These are phyloP conservation scores for Aspergillus aculeatinus DNA, from an alignment of 2,329 filamentous ascomycete genomes.

Conservation along the genomic window DNA sequence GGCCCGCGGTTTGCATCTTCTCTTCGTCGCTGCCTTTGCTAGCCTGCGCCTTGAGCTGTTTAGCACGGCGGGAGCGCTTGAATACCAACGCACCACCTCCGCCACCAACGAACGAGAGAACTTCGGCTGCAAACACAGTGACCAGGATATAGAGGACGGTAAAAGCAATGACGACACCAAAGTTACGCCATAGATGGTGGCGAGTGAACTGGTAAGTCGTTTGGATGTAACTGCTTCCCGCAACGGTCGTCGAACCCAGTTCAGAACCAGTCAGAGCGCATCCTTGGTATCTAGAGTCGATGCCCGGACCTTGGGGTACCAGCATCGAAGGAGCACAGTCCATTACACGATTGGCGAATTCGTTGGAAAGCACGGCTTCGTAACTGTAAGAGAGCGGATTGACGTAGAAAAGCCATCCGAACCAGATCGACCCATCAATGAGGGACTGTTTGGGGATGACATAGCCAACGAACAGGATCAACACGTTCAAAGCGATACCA, in stretches of 20 bases:
- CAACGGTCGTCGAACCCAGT: conserved; percentile 51
- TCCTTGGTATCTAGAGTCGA: conserved; percentile 59
- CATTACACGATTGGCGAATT: conserved; percentile 59
- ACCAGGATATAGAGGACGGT: conserved; percentile 70
- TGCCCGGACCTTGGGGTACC: conserved; percentile 59
- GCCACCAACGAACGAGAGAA: conserved; percentile 60
- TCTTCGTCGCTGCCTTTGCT: conserved; percentile 57
- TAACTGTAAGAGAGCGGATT: conserved; percentile 62
- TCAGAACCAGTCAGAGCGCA: conserved; percentile 61
- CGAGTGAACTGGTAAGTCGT: conserved; percentile 58
- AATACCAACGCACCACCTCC: conserved; percentile 71
- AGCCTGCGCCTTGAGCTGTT: conserved; percentile 51
- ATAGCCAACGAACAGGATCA: conserved; percentile 65
- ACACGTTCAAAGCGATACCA: conserved; percentile 59
- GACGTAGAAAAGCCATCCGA: conserved; percentile 61
- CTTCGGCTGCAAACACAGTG: conserved; percentile 68
- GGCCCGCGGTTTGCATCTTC: conserved; percentile 42
- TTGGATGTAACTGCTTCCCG: conserved; percentile 56
- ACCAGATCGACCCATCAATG: conserved; percentile 62
- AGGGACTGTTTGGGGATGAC: conserved; percentile 65
- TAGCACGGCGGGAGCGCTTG: conserved; percentile 65
- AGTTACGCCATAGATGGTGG: conserved; percentile 68
- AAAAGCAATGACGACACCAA: conserved; percentile 74
- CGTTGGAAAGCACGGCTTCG: conserved; percentile 66
- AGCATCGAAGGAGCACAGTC: conserved; percentile 59